phyloP scores from a whole-genome alignment of 352 stramenopile genomes.

The Pythium chondricola region DNA sequence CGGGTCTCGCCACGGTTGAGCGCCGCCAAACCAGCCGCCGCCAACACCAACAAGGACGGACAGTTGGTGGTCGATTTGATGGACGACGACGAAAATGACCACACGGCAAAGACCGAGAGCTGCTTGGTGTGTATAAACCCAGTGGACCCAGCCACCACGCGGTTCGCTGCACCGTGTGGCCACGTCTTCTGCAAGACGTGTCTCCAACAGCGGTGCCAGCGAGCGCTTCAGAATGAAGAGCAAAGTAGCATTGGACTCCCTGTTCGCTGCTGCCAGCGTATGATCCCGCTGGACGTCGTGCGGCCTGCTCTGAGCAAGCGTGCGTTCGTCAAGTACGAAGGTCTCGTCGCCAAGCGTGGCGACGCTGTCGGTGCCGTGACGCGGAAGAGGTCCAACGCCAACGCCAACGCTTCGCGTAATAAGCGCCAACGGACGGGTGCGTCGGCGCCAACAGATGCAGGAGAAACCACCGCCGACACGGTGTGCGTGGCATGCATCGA shows the following conservation, averaged over 20 bases:
- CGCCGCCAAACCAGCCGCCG: background rate
- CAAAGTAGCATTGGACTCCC: conserved; percentile 21
- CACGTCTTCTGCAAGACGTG: conserved; percentile 31
- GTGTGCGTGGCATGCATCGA: conserved; percentile 19
- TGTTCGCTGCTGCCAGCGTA: conserved; percentile 28
- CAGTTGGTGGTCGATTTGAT: conserved; percentile 6
- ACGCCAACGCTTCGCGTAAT: too few relatives aligned
- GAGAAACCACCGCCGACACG: conserved; percentile 13
- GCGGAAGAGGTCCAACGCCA: too few relatives aligned
- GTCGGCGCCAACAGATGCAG: background rate
- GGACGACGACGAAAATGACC: conserved; percentile 8
- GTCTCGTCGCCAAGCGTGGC: conserved; percentile 18
- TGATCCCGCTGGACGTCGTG: conserved; percentile 31
- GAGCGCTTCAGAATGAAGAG: conserved; percentile 22
- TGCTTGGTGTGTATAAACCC: background rate
- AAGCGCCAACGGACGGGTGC: too few relatives aligned
- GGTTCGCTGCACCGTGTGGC: conserved; percentile 10
- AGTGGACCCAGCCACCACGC: conserved; percentile 5
- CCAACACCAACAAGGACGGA: background rate
- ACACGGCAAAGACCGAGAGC: background rate
- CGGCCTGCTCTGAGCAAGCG: conserved; percentile 15
- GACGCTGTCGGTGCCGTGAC: background rate
- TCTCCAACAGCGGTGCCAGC: conserved; percentile 21
- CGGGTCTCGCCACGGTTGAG: background rate
- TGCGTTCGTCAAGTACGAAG: conserved; percentile 28